Evolutionary conservation across 23 red algal species (phyloP), one percentile per base, ranked within the genome.

Genomic region (Agarophyton chilense): DNA sequence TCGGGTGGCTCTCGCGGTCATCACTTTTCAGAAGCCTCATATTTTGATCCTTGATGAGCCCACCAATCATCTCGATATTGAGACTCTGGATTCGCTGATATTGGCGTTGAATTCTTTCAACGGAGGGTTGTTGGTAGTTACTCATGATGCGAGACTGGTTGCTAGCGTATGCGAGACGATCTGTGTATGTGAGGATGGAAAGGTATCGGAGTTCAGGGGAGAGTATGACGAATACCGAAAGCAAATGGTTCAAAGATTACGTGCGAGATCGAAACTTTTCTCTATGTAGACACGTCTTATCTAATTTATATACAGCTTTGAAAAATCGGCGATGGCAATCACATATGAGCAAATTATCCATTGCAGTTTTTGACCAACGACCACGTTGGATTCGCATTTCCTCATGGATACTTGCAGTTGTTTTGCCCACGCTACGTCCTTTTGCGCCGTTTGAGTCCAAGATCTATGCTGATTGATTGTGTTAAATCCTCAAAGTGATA

Each of bases 21-120:
- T 97, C 49, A 93, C 90, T n/a, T 93, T 79, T 52, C 86, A 81
- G 38, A 82, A 55, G 50, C 93, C 93, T 12, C 93, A 95, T 78
- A 88, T 95, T 50, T 75, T 97, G 40, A 68, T 90, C 17, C 83
- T 96, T 50, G 94, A 96, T 76, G 94, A 96, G 78, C 77, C 76
- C 43, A 83, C 77, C 3, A 85, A 90, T 47, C 78, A 76, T 61
- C 31, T 93, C n/a, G 90, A 65, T 60, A 74, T 93, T 18, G 92
- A 92, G 49, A 95, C 92, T 40, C 85, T 98, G 54, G 96, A 98
- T 65, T 90, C 91, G 8, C 51, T 98, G 41, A 87, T 92, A 22
- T 70, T 89, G 72, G 92, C 96, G 22, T 88, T 98, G 24, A 98
- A 98, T 81, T 62, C 51, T n/a, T 98, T 98, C 72, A 86, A 84